Evolutionary conservation across 306 rosid species (phyloP), one percentile per base, ranked within the genome.

Genomic region (Vigna nakashimae): DNA sequence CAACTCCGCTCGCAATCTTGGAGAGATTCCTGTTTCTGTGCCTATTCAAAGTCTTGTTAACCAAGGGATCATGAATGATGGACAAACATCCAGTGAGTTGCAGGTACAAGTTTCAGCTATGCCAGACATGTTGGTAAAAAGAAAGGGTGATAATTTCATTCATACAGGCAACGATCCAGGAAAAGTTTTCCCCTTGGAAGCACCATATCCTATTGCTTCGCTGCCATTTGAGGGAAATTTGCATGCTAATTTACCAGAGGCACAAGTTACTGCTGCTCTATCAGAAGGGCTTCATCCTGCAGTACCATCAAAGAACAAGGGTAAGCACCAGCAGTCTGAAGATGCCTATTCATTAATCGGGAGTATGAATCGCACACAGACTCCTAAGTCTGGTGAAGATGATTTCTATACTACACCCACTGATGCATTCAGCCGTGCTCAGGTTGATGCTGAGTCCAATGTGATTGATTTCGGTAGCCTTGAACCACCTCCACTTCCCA

Each of bases 401-500:
- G 89, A 87, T 80, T 75, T 59, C 49, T 80, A 49, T 55, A 36
- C 87, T 65, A 51, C 87, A 74, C 51, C 91, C 49, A 59, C 77
- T 65, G 80, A 69, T 78, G 87, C 91, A 70, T 76, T 84, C 80
- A 53, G 82, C 80, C 84, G 79, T 65, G 86, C 78, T 75, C 84
- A 75, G 86, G 65, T 82, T 48, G 90, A 90, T 42, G 71, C 83
- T 49, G 90, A 83, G 63, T 79, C 97, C 70, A 87, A 72, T 73
- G 86, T 84, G 36, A 84, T 84, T 70, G 97, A 92, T 84, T 87
- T 84, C 78, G 89, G 84, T 73, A 83, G 55, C 84, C 85, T 79
- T 18, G 98, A 94, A 82, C 91, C 88, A 34, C 92, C 93, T 65
- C 84, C 87, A 62, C 87, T 82, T 80, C 86, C 91, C 79, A 90